Percentiles rank a stretch among this genome's conserved stretches.
Evolutionary conservation across 2,329 filamentous ascomycete species (phyloP).

Genomic region (Apiospora sp.): DNA sequence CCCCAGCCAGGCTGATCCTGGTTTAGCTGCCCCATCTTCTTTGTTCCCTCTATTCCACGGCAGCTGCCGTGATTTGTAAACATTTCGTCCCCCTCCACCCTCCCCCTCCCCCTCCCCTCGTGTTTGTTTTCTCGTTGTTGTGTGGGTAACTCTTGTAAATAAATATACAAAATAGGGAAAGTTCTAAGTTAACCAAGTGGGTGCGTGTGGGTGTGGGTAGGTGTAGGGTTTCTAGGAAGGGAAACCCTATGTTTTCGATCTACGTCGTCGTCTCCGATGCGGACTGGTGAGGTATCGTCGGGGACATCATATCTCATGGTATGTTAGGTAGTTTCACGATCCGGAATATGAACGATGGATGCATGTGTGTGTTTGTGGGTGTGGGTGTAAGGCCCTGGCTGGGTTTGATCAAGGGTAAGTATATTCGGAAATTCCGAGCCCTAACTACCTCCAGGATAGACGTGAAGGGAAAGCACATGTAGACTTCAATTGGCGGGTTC

Average conservation of each 20-base stretch:
- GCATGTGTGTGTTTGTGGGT: background rate
- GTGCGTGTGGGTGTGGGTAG: background rate
- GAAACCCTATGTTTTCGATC: background rate
- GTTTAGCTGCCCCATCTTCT: background rate
- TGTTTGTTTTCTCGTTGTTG: background rate
- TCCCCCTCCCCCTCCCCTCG: no score
- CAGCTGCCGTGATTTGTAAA: slow-evolving; percentile 4
- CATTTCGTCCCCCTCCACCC: background rate
- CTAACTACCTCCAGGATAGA: background rate
- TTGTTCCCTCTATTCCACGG: background rate
- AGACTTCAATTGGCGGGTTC: background rate
- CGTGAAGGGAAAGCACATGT: background rate
- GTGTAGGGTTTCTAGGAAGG: background rate
- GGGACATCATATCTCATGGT: background rate
- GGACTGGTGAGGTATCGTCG: background rate
- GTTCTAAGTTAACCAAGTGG: background rate
- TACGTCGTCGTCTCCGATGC: background rate
- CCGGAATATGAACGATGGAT: background rate
- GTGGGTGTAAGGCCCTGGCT: background rate
- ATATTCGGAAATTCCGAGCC: background rate
- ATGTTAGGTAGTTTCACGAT: background rate
- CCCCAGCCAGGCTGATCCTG: background rate
- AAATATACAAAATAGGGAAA: background rate
- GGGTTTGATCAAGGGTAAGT: background rate
- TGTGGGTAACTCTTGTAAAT: background rate